Evolutionary conservation across 805 yeast species (phyloP), one percentile per base, ranked within the genome.

Genomic region (Pichia sporocuriosa): DNA sequence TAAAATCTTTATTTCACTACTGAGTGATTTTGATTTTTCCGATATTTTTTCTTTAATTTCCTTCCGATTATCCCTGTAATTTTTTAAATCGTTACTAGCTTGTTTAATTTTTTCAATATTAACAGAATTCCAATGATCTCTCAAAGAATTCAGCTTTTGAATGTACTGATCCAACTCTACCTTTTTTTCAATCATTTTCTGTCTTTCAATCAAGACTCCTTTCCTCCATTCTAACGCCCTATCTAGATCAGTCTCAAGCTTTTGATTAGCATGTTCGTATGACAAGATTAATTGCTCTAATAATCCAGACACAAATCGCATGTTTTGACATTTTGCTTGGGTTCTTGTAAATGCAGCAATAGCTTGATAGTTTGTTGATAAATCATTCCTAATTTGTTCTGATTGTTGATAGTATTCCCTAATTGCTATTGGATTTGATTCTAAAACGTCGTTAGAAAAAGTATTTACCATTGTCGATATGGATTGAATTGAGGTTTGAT

Each of bases 381-480:
- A 37, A 37, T 56, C 61, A 12, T 39, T 39, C 34, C 47, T 51
- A 6, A 60, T 31, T 4, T 49, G 54, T 6, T 51, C 55, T 7
- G 48, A 33, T 24, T 61, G 57, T 25, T 50, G 57, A 41, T 54
- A 59, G 38, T 52, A 60, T 25, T 61, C 65, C 16, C 61, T 43
- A 16, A 61, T 54, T 4, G 62, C 56, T 3, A 55, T 51, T 12
- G 61, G 62, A 37, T 61, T 61, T 11, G 57, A 55, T 15, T 57
- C 58, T n/a, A 48, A 43, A n/a, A 61, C 55, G 28, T 51, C 55
- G 21, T 49, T 47, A 10, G 56, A 57, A 39, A 58, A 59, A 21
- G 54, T 58, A 4, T 48, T 44, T 2, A 58, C 56, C 35, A 55
- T 55, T 9, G 43, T 47, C 17, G 57, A 48, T 7, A 57, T 56